Base-by-base conservation (phyloP, 495 filamentous ascomycete species). In the Daldinia loculata region DNA sequence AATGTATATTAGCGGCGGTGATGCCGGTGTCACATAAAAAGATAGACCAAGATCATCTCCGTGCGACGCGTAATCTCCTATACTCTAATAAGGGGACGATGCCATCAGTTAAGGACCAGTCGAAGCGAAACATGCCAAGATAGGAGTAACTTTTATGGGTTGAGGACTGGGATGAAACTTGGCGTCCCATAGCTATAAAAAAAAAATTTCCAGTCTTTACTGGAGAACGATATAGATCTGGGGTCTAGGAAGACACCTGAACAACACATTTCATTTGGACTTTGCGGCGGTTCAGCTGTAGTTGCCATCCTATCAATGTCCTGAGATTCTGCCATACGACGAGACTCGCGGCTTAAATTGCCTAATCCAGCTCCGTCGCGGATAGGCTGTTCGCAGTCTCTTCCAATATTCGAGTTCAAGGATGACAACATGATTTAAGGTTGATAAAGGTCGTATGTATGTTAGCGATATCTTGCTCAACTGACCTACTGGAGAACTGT, bases 61-160 rank as follows among this genome's bases (percentile, higher is more conserved):
- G 32, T 61, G 39, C 36, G 59, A 70, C 61, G 67, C 62, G 67
- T 66, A 64, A 61, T 59, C 48, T 32, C 36, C 50, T 61, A 59
- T 64, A 34, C 38, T 60, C 61, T 41, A 36, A 67, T 41, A 36
- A 67, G 29, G 52, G 22, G 14, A 9, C 45, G 12, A 22, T 62
- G 50, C 30, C 43, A 57, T 71, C 45, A n/a, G 26, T 53, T 59
- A 45, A 71, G 69, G 61, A 27, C 58, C 36, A 58, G 30, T 22
- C 41, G 29, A 63, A 67, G 69, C 69, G 69, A 71, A 71, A 71
- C 69, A n/a, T 67, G 69, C 69, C 69, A 71, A 71, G 69, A 24
- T 71, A 17, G 29, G 41, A 41, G 48, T 60, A 45, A 34, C 52
- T 66, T 2, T 34, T 27, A 63, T 60, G 52, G 45, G 56, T 58